Conservation (phyloP, 2,329 filamentous ascomycete genomes). For the Nothophoma quercina region DNA sequence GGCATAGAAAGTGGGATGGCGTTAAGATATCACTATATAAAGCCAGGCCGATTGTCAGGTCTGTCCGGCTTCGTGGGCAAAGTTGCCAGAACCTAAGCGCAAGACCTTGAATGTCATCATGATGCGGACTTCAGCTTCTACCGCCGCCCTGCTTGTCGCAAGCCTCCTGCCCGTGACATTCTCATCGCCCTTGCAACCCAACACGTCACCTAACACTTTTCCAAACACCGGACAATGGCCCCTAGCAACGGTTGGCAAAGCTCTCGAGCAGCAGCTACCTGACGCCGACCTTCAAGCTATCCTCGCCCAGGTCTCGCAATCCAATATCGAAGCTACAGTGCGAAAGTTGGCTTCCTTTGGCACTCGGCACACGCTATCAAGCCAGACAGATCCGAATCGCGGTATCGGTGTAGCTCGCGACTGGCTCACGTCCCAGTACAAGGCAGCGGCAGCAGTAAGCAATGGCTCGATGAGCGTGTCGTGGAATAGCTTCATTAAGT, state of each 20-base stretch:
- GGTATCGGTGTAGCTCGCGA: conserved; percentile 64
- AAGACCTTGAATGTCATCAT: background rate
- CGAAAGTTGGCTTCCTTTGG: conserved; percentile 61
- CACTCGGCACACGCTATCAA: conserved; percentile 62
- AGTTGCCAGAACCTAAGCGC: too few species aligned
- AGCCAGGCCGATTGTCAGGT: background rate
- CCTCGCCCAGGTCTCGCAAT: conserved; percentile 47
- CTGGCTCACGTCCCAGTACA: conserved; percentile 60
- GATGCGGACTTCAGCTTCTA: conserved; percentile 21
- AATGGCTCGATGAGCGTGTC: conserved; percentile 59
- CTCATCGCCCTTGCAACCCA: conserved; percentile 23
- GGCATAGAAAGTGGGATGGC: background rate
- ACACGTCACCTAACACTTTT: conserved; percentile 21
- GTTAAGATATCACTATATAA: background rate
- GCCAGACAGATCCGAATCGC: conserved; percentile 56
- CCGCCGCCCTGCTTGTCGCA: conserved; percentile 12
- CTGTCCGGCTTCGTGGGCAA: too few species aligned
- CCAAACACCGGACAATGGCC: conserved; percentile 45
- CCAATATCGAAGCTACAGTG: conserved; percentile 58
- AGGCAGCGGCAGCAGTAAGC: conserved; percentile 53
- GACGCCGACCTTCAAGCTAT: conserved; percentile 49
- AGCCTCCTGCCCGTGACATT: conserved; percentile 10
- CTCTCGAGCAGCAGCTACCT: conserved; percentile 47
- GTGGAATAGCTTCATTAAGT: conserved; percentile 59
- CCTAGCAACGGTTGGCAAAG: conserved; percentile 37